Conservation (phyloP, 208 protist genomes). For the Crithidia acanthocephali region DNA sequence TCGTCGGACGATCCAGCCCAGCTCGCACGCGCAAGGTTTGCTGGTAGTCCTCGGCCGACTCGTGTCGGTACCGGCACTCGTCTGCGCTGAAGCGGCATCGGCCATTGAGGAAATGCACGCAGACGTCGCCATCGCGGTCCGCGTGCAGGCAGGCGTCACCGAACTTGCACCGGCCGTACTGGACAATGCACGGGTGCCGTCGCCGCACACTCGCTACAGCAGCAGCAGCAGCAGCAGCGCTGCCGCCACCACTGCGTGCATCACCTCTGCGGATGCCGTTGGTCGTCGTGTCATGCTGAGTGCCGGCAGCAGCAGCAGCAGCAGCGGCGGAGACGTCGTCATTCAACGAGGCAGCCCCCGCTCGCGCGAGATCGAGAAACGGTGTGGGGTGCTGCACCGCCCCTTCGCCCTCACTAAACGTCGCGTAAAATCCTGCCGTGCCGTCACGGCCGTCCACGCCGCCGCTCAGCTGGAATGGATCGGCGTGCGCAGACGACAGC, state of each 20-base stretch:
- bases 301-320: too few species aligned
- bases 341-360: too few species aligned
- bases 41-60: constrained; percentile 52
- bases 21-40: neutral
- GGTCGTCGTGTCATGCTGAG: too few species aligned
- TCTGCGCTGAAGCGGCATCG: constrained; percentile 47
- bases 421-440: too few species aligned
- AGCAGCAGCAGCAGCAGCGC: neutral
- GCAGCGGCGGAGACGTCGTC: too few species aligned
- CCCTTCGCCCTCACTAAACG: constrained; percentile 2
- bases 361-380: constrained; percentile 23
- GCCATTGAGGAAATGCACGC: constrained; percentile 67
- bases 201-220: too few species aligned
- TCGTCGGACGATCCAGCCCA: neutral
- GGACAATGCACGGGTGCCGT: constrained; percentile 73
- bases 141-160: constrained; percentile 60
- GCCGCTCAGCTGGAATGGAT: too few species aligned
- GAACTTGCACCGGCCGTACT: constrained; percentile 79
- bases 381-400: constrained; percentile 29
- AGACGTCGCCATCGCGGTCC: constrained; percentile 72
- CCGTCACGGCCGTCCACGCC: too few species aligned
- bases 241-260: too few species aligned
- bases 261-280: too few species aligned
- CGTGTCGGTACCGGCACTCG: constrained; percentile 69
- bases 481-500: too few species aligned